phyloP scores from a whole-genome alignment of 257 asterid species.

The Striga asiatica region DNA sequence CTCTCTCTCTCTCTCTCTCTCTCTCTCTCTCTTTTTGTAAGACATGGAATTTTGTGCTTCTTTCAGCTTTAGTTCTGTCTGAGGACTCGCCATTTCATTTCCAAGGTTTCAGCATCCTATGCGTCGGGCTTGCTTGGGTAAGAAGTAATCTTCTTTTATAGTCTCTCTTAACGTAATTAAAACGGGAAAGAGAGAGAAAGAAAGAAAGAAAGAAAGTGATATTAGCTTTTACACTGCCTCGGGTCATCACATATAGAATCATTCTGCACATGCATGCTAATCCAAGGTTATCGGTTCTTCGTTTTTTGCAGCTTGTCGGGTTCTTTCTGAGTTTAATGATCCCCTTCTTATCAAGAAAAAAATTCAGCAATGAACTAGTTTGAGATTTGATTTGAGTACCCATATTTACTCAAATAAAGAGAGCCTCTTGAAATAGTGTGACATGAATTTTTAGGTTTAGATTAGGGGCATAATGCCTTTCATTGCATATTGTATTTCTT shows the following conservation, averaged over 20 bases:
- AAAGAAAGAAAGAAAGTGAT: background rate
- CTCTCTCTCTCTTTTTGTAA: background rate
- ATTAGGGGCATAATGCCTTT: too few relatives aligned
- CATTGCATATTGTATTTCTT: too few relatives aligned
- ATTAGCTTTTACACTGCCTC: background rate
- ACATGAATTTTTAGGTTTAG: too few relatives aligned
- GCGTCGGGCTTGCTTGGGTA: slow-evolving; percentile 70
- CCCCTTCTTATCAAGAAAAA: slow-evolving; percentile 12
- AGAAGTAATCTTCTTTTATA: slow-evolving; percentile 7
- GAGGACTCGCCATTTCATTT: slow-evolving; percentile 64
- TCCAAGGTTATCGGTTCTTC: background rate
- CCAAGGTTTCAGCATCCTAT: slow-evolving; percentile 70
- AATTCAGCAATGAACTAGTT: background rate
- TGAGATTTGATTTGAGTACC: too few relatives aligned
- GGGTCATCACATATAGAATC: too few relatives aligned
- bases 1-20: background rate
- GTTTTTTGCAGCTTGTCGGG: slow-evolving; percentile 47
- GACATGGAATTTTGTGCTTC: background rate
- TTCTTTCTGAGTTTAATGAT: slow-evolving; percentile 47
- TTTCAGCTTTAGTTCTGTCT: slow-evolving; percentile 53
- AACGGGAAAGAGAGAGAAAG: too few relatives aligned
- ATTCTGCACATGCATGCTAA: background rate
- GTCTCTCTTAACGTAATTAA: too few relatives aligned
- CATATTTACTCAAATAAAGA: too few relatives aligned
- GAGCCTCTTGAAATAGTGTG: too few relatives aligned